Base-by-base conservation (phyloP, 768 basidiomycete genomes). In the Boletus huronensis region DNA sequence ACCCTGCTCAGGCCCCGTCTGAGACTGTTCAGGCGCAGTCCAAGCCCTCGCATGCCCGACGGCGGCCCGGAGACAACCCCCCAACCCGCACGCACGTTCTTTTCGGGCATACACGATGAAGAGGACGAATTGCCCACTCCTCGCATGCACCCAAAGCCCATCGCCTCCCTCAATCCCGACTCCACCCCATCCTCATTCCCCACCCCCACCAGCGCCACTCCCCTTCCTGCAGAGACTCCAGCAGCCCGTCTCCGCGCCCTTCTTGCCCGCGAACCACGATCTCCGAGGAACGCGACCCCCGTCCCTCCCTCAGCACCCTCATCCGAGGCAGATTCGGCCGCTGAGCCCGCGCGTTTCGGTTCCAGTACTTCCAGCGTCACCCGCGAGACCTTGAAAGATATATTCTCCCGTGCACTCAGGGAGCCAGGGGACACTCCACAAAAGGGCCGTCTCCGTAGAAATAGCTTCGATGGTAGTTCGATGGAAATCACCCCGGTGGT, bases 341-440 rank as follows among this genome's bases (percentile, higher is more conserved):
- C 31, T 6, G 65, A 25, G 3, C 48, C 55, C 0, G 14, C 61
- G 3, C 64, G 50, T 23, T 58, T 68, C 4, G 64, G 67, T 14
- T 64, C 63, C 42, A 64, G 62, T 13, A 65, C 71, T 8, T 77
- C 78, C 28, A 84, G 80, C 52, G 61, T 79, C 48, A 79, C 81
- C 17, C 79, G 79, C 44, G 80, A 82, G 58, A 84, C 77, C 64
- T 64, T 90, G 43, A 85, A 77, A 64, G 78, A 82, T 53, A 74
- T 90, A 29, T 88, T 90, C 64, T 80, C 81, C n/a, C 78, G 77
- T 52, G 85, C 83, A 2, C 72, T 83, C 44, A 81, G 83, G 36
- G 83, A 85, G 21, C 78, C 85, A 1, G 84, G 81, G 3, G 78
- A 80, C 58, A 87, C 85, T 5, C 84, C 88, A 2, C 77, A 78